These are phyloP conservation scores for Fallopia convolvulus DNA, from an alignment of 148 eudicot genomes.

Conservation along the genomic window DNA sequence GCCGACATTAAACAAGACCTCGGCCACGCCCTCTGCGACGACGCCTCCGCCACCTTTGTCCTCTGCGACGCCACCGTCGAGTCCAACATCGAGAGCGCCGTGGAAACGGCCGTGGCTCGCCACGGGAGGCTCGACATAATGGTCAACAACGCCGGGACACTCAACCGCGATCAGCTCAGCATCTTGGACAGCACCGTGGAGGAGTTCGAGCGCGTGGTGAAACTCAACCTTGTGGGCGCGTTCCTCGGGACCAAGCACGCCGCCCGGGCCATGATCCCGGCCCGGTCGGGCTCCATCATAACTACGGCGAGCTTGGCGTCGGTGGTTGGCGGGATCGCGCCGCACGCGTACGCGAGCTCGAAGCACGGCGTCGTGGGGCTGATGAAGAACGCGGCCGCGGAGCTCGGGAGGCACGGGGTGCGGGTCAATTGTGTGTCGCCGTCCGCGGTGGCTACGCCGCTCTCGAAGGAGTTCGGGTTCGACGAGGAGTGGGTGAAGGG, in stretches of 20 bases:
- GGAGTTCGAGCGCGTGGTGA: conserved; percentile 20
- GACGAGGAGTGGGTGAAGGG: conserved; percentile 13
- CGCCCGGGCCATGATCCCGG: conserved; percentile 32
- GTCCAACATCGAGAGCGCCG: conserved; percentile 19
- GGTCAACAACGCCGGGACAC: conserved; percentile 28
- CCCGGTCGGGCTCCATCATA: conserved; percentile 22
- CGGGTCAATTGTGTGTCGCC: conserved; percentile 38
- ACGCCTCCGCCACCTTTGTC: conserved; percentile 18
- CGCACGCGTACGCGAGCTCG: conserved; percentile 23
- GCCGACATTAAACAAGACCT: conserved; percentile 29
- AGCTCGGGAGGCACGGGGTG: conserved; percentile 29
- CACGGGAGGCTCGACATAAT: conserved; percentile 32
- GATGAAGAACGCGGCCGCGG: conserved; percentile 22
- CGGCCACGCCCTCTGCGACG: conserved; percentile 22
- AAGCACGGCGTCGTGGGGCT: conserved; percentile 32
- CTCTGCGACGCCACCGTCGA: conserved; percentile 30
- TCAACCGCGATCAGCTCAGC: not conserved
- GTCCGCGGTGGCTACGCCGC: conserved; percentile 13
- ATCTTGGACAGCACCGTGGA: conserved; percentile 16
- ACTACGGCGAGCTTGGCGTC: conserved; percentile 20
- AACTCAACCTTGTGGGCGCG: conserved; percentile 23
- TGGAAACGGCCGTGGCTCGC: conserved; percentile 12
- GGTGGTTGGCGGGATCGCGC: not conserved
- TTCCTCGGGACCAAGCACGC: conserved; percentile 35
- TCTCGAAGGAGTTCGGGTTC: conserved; percentile 4